These are phyloP conservation scores for Spergularia azorica DNA, from an alignment of 179 eudicot species.

Conservation along the genomic window DNA sequence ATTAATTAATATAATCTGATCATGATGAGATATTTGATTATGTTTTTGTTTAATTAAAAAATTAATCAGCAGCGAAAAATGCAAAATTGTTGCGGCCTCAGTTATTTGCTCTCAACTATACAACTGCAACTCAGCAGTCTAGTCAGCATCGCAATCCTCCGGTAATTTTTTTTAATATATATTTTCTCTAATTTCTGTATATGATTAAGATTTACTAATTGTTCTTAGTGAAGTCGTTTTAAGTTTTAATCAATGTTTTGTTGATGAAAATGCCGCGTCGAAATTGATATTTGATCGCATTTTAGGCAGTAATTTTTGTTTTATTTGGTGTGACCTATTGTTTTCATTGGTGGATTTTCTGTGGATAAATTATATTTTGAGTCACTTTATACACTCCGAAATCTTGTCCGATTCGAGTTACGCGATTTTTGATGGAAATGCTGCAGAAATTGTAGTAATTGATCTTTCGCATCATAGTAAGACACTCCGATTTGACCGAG, in stretches of 20 bases:
- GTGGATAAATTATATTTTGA: no score
- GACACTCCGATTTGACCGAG: no score
- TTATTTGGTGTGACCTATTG: no score
- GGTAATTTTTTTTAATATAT: conserved; percentile 20
- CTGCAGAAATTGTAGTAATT: no score
- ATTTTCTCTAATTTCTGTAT: not conserved
- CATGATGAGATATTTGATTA: not conserved
- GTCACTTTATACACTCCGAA: no score
- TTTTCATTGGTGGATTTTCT: not conserved
- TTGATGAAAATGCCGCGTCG: not conserved
- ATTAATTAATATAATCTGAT: not conserved
- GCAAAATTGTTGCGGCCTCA: conserved; percentile 34
- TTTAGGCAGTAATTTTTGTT: no score
- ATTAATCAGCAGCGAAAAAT: conserved; percentile 26
- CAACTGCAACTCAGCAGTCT: conserved; percentile 41
- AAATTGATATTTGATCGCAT: not conserved
- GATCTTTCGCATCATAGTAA: no score
- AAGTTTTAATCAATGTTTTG: no score
- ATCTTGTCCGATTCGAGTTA: no score
- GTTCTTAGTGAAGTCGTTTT: no score
- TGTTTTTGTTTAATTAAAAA: not conserved
- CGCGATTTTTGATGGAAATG: no score
- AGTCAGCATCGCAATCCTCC: conserved; percentile 15
- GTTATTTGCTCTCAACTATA: conserved; percentile 33
- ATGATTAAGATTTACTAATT: no score